Base-by-base conservation (phyloP, 176 grass and related monocot genomes). In the Oropetium thomaeum region DNA sequence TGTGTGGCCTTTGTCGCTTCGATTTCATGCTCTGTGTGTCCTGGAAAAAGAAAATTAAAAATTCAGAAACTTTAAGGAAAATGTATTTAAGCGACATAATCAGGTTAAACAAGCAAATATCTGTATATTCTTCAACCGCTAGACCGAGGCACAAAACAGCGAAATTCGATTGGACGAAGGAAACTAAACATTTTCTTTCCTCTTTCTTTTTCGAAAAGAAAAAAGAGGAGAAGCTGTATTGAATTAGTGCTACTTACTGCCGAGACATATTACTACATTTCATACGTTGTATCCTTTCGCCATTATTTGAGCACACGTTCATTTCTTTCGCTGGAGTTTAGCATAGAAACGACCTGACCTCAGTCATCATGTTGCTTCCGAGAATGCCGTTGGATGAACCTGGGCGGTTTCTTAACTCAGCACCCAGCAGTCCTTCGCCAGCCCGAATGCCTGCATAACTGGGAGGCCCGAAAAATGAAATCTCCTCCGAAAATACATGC, bases 1-100 rank as follows among this genome's bases (percentile, higher is more conserved):
- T 45, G 29, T 33, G 38, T 30, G 68, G 51, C 59, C 8, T n/a
- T n/a, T 39, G 58, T 71, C 82, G 64, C 19, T 77, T 78, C 74
- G 26, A 53, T 10, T 77, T 71, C 57, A 61, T 45, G 57, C 14
- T 20, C 14, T 20, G 38, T 27, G 70, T 30, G 14, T 33, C 8
- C 8, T 70, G 10, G 1, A 9, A 17, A 16, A 28, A 17, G 0
- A 7, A 17, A 67, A 14, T 17, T 27, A 47, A 37, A 64, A 37
- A 64, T 5, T 64, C 19, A n/a, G 32, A 17, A 0, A 39, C 8
- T 41, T 41, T 7, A 41, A 37, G 35, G 35, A 10, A 41, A 41
- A 49, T 45, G 43, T 45, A 16, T 45, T 45, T 45, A 45, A 16
- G 16, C 1, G 14, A 45, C 13, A 45, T 0, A 45, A 45, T 16